Conservation (phyloP, 192 early-diverging fungal species). For the Backusella tarrabulga region DNA sequence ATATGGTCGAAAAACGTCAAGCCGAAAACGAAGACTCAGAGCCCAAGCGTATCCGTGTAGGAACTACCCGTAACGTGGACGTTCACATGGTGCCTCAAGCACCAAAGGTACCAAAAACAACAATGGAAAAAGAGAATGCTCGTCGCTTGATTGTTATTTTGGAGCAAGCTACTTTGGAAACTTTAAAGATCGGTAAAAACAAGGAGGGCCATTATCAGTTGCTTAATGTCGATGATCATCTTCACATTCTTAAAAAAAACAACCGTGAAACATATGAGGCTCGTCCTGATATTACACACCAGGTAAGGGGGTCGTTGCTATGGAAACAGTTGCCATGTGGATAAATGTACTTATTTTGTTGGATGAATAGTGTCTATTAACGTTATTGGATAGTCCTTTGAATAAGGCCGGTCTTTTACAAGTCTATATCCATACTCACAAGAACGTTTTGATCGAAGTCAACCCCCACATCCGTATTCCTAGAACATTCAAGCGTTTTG, state of each 20-base stretch:
- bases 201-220: conserved; percentile 82
- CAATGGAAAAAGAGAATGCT: conserved; percentile 69
- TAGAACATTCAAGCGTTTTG: conserved; percentile 99
- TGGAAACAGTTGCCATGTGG: neutral
- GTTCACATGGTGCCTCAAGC: conserved; percentile 59
- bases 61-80: conserved; percentile 31
- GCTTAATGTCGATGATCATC: conserved; percentile 97
- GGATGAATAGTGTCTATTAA: conserved; percentile 76
- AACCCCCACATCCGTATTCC: conserved; percentile 98
- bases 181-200: conserved; percentile 83
- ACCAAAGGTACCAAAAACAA: conserved; percentile 80
- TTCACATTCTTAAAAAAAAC: conserved; percentile 83
- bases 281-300: conserved; percentile 96
- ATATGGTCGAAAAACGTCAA: neutral
- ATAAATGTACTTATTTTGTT: neutral
- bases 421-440: conserved; percentile 94
- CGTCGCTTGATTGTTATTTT: conserved; percentile 93
- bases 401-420: conserved; percentile 99
- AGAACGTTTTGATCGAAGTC: conserved; percentile 96
- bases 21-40: conserved; percentile 11
- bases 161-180: conserved; percentile 86
- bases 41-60: conserved; percentile 34
- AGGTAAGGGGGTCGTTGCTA: conserved; percentile 47
- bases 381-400: conserved; percentile 94
- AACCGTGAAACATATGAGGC: conserved; percentile 72